phyloP scores from a whole-genome alignment of 116 monocot genomes.

The Zostera marina region DNA sequence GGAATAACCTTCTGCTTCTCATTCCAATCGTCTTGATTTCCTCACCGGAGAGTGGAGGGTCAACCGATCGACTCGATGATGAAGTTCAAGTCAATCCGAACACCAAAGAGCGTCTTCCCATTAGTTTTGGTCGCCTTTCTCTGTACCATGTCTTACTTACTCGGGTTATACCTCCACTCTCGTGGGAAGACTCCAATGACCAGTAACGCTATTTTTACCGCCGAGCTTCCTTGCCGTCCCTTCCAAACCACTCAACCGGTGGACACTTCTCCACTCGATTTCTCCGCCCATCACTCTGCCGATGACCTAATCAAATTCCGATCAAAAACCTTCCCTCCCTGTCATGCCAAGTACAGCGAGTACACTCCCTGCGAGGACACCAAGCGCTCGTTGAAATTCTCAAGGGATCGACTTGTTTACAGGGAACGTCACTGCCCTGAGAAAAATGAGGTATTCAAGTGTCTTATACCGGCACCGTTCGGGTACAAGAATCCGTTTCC shows the following conservation, averaged over 20 bases:
- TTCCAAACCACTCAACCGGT: neutral
- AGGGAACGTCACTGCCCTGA: constrained; percentile 63
- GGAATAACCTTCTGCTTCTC: too few species aligned
- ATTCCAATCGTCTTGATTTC: too few species aligned
- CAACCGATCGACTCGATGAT: neutral
- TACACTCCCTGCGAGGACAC: constrained; percentile 75
- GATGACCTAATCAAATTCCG: neutral
- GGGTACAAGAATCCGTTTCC: constrained; percentile 54
- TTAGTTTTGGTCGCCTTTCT: constrained; percentile 6
- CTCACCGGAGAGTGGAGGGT: too few species aligned
- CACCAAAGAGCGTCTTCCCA: neutral
- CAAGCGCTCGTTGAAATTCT: constrained; percentile 39
- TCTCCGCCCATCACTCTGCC: constrained; percentile 7
- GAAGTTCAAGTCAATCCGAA: neutral
- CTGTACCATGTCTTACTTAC: constrained; percentile 15
- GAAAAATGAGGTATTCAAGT: constrained; percentile 30
- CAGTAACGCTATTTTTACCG: neutral
- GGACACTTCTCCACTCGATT: constrained; percentile 5
- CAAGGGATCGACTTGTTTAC: constrained; percentile 37
- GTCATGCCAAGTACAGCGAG: constrained; percentile 5
- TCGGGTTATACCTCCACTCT: constrained; percentile 13
- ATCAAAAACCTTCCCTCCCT: constrained; percentile 4
- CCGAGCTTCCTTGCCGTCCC: neutral
- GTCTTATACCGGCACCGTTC: constrained; percentile 53
- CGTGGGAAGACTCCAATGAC: constrained; percentile 1